phyloP scores from a whole-genome alignment of 768 basidiomycete species.

The Russula earlei region DNA sequence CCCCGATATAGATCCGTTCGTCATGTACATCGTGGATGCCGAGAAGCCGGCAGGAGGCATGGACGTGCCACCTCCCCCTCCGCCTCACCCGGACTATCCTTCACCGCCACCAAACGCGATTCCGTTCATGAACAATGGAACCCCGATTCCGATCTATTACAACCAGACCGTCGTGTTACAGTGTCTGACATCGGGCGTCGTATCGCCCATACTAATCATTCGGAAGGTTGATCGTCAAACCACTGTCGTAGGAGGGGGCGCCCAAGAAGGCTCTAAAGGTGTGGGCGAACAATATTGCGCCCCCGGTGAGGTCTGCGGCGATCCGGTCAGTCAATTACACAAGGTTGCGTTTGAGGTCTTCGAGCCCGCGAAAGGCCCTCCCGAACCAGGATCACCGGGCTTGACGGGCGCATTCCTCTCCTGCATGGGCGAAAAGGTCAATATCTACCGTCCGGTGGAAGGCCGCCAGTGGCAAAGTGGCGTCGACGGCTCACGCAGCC shows the following conservation, averaged over 20 bases:
- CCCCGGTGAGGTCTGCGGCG: slow-evolving; percentile 82
- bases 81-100: slow-evolving; percentile 83
- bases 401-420: slow-evolving; percentile 75
- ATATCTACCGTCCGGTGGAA: slow-evolving; percentile 79
- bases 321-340: slow-evolving; percentile 91
- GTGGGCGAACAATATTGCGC: slow-evolving; percentile 76
- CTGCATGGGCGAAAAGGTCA: slow-evolving; percentile 90
- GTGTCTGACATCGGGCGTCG: slow-evolving; percentile 87
- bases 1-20: slow-evolving; percentile 61
- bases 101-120: slow-evolving; percentile 88
- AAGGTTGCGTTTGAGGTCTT: slow-evolving; percentile 93
- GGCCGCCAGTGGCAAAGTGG: slow-evolving; percentile 56
- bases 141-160: slow-evolving; percentile 88
- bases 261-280: slow-evolving; percentile 79
- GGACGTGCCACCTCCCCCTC: slow-evolving; percentile 69
- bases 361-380: slow-evolving; percentile 56
- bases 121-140: slow-evolving; percentile 71
- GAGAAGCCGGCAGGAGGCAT: slow-evolving; percentile 71
- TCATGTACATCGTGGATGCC: slow-evolving; percentile 96
- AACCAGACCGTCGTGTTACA: slow-evolving; percentile 95
- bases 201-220: slow-evolving; percentile 88
- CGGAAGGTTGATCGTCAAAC: slow-evolving; percentile 90
- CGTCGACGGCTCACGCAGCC: slow-evolving; percentile 33
- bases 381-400: slow-evolving; percentile 72
- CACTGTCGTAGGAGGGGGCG: slow-evolving; percentile 83